phyloP scores from a whole-genome alignment of 2,329 filamentous ascomycete genomes.

The Claviceps fusiformis region DNA sequence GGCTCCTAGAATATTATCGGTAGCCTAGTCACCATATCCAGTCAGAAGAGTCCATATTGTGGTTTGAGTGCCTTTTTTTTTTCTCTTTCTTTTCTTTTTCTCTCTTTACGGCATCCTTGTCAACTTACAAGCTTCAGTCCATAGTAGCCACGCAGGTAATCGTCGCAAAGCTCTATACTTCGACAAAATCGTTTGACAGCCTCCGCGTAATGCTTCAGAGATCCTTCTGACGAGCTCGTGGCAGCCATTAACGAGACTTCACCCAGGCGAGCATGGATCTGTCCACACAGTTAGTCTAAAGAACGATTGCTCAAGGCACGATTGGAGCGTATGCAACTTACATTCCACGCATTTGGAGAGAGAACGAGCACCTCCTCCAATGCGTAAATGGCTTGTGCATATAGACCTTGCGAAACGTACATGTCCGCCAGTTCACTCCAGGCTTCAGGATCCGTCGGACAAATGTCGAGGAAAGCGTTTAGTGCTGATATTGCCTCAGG shows the following conservation, averaged over 20 bases:
- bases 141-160: constrained; percentile 86
- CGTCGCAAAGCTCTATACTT: constrained; percentile 85
- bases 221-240: constrained; percentile 27
- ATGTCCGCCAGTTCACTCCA: constrained; percentile 88
- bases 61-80: not conserved
- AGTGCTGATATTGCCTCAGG: constrained; percentile 64
- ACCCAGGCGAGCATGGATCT: constrained; percentile 78
- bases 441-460: constrained; percentile 80
- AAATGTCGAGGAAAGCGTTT: constrained; percentile 63
- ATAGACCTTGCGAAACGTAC: constrained; percentile 67
- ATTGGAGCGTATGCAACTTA: constrained; percentile 28
- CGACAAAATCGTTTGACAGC: constrained; percentile 76
- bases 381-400: constrained; percentile 72
- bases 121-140: constrained; percentile 63
- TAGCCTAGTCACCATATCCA: constrained; percentile 25
- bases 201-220: constrained; percentile 48
- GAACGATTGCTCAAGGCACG: not conserved
- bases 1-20: constrained; percentile 34
- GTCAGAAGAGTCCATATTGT: not conserved
- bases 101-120: not conserved
- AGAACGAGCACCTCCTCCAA: constrained; percentile 83
- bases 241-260: constrained; percentile 67
- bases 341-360: constrained; percentile 89
- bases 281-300: constrained; percentile 10
- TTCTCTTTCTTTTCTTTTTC: not conserved